These are phyloP conservation scores for Lichtheimia hyalospora DNA, from an alignment of 371 early-diverging fungal species.

Conservation along the genomic window DNA sequence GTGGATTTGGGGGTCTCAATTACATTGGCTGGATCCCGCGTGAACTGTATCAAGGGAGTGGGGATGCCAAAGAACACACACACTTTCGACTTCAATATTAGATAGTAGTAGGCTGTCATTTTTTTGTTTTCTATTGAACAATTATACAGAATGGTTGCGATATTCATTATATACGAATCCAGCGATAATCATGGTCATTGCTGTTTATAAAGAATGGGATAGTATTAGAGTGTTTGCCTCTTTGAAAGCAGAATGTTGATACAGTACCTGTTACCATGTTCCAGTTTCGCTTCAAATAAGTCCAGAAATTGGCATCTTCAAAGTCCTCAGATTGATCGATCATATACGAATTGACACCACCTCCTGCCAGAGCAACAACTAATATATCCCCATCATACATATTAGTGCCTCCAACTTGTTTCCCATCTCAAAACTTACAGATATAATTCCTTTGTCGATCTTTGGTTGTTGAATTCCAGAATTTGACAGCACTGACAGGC, in stretches of 20 bases:
- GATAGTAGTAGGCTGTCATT: no score
- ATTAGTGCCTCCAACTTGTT: no score
- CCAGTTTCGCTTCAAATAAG: slow-evolving; percentile 14
- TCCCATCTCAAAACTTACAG: slow-evolving; percentile 8
- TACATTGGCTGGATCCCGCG: slow-evolving; percentile 48
- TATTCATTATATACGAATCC: slow-evolving; percentile 1
- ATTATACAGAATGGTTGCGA: neutral
- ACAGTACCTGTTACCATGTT: slow-evolving; percentile 14
- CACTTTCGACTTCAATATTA: neutral
- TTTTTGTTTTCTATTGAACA: no score
- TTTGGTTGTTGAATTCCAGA: slow-evolving; percentile 10
- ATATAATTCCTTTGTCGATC: slow-evolving; percentile 9
- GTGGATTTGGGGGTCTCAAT: slow-evolving; percentile 56
- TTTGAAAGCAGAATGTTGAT: no score
- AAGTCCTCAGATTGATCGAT: slow-evolving; percentile 15
- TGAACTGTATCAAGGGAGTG: slow-evolving; percentile 21
- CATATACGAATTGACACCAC: slow-evolving; percentile 15
- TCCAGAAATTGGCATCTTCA: slow-evolving; percentile 8
- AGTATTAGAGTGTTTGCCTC: no score
- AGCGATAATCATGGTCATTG: neutral
- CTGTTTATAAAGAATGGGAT: neutral
- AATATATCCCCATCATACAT: neutral
- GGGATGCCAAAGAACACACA: slow-evolving; percentile 7
- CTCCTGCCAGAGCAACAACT: slow-evolving; percentile 19
- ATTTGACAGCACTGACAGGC: slow-evolving; percentile 12